Evolutionary conservation across 345 rosid genomes (phyloP).

Genomic region (Eucalyptus camaldulensis): DNA sequence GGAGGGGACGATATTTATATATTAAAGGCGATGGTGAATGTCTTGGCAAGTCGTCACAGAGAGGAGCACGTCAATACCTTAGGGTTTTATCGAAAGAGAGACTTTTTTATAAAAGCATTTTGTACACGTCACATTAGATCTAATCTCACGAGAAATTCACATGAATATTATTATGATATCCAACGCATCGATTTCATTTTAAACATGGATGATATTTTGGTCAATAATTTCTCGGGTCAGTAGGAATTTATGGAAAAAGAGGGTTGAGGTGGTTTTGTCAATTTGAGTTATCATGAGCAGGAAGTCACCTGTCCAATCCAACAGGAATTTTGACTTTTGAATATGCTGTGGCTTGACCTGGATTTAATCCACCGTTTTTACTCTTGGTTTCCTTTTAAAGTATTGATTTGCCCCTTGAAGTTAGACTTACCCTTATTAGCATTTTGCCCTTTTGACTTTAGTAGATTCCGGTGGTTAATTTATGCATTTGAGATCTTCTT

Average conservation of each 20-base stretch:
- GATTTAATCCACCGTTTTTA: neutral
- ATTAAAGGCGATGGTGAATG: neutral
- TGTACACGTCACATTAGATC: neutral
- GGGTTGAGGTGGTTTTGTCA: neutral
- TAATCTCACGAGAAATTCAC: neutral
- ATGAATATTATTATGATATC: neutral
- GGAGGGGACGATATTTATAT: neutral
- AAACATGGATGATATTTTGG: neutral
- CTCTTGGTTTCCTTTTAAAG: neutral
- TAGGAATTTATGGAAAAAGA: neutral
- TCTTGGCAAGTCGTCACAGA: neutral
- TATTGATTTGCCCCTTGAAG: neutral
- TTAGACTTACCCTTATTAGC: neutral
- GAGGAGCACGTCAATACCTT: neutral
- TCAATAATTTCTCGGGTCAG: neutral
- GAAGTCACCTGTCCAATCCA: neutral
- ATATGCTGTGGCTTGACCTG: neutral
- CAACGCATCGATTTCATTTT: neutral
- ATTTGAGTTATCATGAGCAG: neutral
- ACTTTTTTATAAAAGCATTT: neutral
- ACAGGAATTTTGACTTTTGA: neutral
- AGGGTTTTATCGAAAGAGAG: neutral
- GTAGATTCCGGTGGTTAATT: neutral
- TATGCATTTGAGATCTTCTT: neutral
- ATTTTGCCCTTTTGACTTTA: neutral